phyloP scores from a whole-genome alignment of 2,329 filamentous ascomycete species.

The Fusarium scirpi region DNA sequence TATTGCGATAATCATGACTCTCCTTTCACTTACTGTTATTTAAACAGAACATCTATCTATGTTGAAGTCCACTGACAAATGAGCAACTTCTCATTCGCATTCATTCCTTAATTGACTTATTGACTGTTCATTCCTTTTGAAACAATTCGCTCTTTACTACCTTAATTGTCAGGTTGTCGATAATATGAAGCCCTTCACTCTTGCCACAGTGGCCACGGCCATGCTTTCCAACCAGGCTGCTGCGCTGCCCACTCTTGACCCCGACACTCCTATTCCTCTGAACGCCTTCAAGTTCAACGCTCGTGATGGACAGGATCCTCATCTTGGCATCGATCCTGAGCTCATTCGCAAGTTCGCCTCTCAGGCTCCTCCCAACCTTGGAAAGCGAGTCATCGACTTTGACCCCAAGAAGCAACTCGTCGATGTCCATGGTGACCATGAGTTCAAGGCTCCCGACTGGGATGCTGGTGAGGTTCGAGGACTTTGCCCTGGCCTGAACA shows the following conservation, averaged over 20 bases:
- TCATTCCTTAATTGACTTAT: conserved; percentile 18
- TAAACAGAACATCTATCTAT: conserved; percentile 12
- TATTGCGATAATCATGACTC: neutral
- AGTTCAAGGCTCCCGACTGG: conserved; percentile 28
- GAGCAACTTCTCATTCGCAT: conserved; percentile 25
- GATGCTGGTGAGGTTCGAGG: conserved; percentile 35
- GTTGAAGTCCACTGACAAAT: conserved; percentile 29
- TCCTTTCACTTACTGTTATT: neutral
- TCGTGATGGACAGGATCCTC: conserved; percentile 17
- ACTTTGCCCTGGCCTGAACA: conserved; percentile 39
- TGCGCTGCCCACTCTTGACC: conserved; percentile 19
- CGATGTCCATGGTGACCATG: conserved; percentile 32
- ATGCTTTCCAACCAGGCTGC: conserved; percentile 25
- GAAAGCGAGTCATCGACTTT: conserved; percentile 28
- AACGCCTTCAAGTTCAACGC: conserved; percentile 25
- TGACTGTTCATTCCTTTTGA: conserved; percentile 1
- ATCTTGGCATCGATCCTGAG: conserved; percentile 34
- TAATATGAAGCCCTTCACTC: conserved; percentile 31
- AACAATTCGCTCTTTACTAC: conserved; percentile 15
- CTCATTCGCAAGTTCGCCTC: conserved; percentile 33
- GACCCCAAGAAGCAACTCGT: conserved; percentile 32
- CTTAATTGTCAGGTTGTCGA: neutral
- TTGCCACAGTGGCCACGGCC: conserved; percentile 18
- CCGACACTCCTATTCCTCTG: conserved; percentile 29
- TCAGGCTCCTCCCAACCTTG: conserved; percentile 17